Evolutionary conservation across 2,329 filamentous ascomycete species (phyloP).

Genomic region (Orbilia blumenaviensis): DNA sequence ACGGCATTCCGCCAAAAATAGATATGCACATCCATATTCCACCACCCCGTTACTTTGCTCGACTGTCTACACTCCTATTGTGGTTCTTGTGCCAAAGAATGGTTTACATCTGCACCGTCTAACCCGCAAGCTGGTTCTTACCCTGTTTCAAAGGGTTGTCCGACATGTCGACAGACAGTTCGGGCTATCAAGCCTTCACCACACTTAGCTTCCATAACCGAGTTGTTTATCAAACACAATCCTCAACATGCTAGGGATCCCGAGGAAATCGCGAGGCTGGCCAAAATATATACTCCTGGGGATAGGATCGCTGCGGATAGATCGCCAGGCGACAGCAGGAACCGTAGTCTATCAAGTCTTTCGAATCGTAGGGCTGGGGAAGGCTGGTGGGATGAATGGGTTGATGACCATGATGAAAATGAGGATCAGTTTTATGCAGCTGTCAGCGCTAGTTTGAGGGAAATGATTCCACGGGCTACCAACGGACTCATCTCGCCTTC

Average conservation of each 20-base stretch:
- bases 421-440: constrained; percentile 46
- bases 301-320: constrained; percentile 72
- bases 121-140: constrained; percentile 62
- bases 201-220: constrained; percentile 84
- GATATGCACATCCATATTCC: constrained; percentile 97
- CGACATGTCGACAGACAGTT: constrained; percentile 86
- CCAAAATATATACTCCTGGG: constrained; percentile 78
- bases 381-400: constrained; percentile 44
- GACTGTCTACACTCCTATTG: constrained; percentile 97
- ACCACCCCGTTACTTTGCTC: constrained; percentile 87
- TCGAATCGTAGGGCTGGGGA: constrained; percentile 39
- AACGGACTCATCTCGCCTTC: constrained; percentile 20
- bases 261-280: constrained; percentile 79
- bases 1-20: constrained; percentile 60
- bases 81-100: constrained; percentile 92
- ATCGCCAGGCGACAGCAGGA: constrained; percentile 21
- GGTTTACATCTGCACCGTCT: constrained; percentile 76
- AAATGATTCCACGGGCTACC: constrained; percentile 36
- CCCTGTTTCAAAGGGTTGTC: constrained; percentile 77
- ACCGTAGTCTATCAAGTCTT: constrained; percentile 34
- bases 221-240: constrained; percentile 84
- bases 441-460: constrained; percentile 35
- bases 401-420: constrained; percentile 32
- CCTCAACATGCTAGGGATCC: constrained; percentile 76
- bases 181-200: constrained; percentile 90